phyloP scores from a whole-genome alignment of 495 filamentous ascomycete genomes.

The Trichoderma gamsii region DNA sequence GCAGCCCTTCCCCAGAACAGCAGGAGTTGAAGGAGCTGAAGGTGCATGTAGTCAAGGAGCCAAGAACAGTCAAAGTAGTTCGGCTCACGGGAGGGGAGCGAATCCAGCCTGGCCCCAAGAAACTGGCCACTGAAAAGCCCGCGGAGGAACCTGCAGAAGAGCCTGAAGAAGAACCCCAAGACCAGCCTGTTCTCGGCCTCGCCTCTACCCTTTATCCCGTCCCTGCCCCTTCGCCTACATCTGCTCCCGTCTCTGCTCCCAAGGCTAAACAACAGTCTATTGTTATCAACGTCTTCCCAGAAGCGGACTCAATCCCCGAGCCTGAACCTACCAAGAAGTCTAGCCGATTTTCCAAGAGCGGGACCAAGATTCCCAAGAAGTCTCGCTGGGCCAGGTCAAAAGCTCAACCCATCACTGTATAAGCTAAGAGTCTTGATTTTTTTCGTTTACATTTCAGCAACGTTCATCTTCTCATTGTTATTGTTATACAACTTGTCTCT shows the following conservation, averaged over 20 bases:
- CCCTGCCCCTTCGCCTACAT: background rate
- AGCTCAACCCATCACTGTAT: background rate
- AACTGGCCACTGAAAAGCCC: background rate
- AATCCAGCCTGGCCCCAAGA: constrained; percentile 22
- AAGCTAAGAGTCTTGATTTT: background rate
- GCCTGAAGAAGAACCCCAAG: background rate
- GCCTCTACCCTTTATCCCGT: background rate
- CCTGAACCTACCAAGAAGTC: background rate
- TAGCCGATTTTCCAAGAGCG: background rate
- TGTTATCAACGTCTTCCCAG: constrained; percentile 14
- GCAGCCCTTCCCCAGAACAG: background rate
- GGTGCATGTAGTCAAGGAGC: background rate
- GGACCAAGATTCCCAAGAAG: background rate
- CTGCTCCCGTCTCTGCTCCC: background rate
- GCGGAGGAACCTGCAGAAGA: no score
- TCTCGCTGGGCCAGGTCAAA: constrained; percentile 6
- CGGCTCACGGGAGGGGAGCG: constrained; percentile 24
- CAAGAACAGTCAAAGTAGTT: constrained; percentile 20
- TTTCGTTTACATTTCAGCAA: background rate
- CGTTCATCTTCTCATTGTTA: background rate
- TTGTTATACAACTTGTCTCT: no score
- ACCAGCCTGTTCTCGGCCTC: background rate
- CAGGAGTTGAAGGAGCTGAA: constrained; percentile 15
- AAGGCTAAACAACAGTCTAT: background rate
- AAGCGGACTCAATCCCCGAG: constrained; percentile 3